Evolutionary conservation across 108 stramenopile species (phyloP).

Genomic region (Craspedostauros australis): DNA sequence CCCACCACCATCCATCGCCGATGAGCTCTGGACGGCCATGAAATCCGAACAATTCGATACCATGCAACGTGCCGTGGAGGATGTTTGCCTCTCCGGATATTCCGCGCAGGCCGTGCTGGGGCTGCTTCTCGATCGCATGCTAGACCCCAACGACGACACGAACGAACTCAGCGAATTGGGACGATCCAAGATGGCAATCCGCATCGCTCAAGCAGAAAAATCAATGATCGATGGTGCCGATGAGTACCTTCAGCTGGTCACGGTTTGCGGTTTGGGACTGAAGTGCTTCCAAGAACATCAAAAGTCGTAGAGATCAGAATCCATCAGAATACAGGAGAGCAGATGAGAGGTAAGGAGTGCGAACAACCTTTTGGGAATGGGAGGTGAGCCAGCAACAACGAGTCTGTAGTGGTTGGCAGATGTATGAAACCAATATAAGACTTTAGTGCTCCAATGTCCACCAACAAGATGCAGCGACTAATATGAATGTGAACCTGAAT

Average conservation of each 20-base stretch:
- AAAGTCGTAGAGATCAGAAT: no score
- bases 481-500: no score
- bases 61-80: slow-evolving; percentile 68
- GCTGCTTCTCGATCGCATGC: slow-evolving; percentile 46
- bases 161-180: slow-evolving; percentile 59
- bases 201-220: slow-evolving; percentile 90
- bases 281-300: slow-evolving; percentile 43
- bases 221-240: slow-evolving; percentile 92
- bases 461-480: no score
- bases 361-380: no score
- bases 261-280: slow-evolving; percentile 73
- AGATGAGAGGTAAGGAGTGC: no score
- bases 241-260: slow-evolving; percentile 92
- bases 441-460: no score
- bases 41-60: slow-evolving; percentile 34
- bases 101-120: slow-evolving; percentile 70
- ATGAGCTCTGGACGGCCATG: slow-evolving; percentile 42
- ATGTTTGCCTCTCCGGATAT: slow-evolving; percentile 80
- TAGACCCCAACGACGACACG: slow-evolving; percentile 27
- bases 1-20: slow-evolving; percentile 56
- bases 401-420: no score
- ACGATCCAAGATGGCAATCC: slow-evolving; percentile 82
- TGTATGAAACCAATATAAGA: no score
- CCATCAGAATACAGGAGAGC: no score
- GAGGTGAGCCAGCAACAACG: no score